phyloP scores from a whole-genome alignment of 306 rosid species.

The Vachellia pachyceras region DNA sequence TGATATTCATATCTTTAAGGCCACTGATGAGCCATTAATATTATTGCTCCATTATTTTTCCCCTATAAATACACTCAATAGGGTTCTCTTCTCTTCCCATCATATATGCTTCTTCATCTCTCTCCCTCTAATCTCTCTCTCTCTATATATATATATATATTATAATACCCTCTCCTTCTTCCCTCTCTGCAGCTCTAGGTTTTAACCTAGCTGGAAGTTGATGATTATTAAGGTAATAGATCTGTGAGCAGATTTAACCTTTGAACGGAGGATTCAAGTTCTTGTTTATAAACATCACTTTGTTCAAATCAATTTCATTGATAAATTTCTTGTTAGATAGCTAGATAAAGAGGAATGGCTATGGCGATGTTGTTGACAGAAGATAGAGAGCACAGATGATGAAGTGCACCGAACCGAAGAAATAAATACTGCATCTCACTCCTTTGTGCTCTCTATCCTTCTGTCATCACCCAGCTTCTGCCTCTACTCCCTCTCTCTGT shows the following conservation, averaged over 20 bases:
- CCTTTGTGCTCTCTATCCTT: conserved; percentile 92
- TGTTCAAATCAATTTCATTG: not conserved
- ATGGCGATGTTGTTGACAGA: conserved; percentile 70
- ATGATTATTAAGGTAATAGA: not conserved
- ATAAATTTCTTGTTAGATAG: not conserved
- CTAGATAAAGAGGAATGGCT: conserved; percentile 37
- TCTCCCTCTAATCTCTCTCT: not conserved
- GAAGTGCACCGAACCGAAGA: conserved; percentile 49
- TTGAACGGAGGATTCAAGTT: conserved; percentile 4
- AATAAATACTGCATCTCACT: conserved; percentile 52
- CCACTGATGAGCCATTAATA: not conserved
- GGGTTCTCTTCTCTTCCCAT: conserved; percentile 27
- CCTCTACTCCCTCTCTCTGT: not conserved
- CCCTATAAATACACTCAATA: conserved; percentile 54
- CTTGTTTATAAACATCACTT: too few species aligned
- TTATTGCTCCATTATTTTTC: not conserved
- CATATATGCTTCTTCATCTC: not conserved
- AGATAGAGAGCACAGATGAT: conserved; percentile 89
- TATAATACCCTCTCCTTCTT: not conserved
- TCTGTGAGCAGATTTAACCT: not conserved
- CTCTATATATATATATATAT: too few species aligned
- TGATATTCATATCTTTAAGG: conserved; percentile 24
- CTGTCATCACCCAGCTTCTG: conserved; percentile 58
- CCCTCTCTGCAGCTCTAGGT: not conserved
- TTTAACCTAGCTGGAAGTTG: not conserved